Base-by-base conservation (phyloP, 2,329 filamentous ascomycete species). In the Leptographium flavum region DNA sequence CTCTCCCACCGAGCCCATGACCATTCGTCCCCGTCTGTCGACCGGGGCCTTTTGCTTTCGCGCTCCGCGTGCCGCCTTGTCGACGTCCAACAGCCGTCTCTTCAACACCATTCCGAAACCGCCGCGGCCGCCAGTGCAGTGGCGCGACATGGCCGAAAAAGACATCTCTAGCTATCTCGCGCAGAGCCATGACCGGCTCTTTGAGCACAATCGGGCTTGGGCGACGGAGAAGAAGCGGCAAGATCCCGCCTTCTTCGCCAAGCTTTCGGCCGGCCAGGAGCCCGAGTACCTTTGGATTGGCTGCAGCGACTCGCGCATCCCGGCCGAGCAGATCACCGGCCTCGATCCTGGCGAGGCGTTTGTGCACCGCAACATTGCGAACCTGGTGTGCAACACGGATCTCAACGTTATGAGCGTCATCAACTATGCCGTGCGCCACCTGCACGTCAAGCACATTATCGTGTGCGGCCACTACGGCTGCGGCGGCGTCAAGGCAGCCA, bases 291-390 rank as follows among this genome's bases (percentile, higher is more conserved):
- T 85, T 45, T 94, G 87, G 85, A 85, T 94, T 58, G 87, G 88
- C 41, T 95, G 87, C 71, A 82, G 82, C 63, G 87, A 94, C 69
- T 87, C 81, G 35, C 84, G 88, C 53, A 85, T 90, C 59, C 88
- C 88, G n/a, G 87, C 90, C 56, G 90, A 88, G 57, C 84, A 84
- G 58, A 79, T 95, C 60, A 79, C 87, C 39, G 81, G 83, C 53
- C 74, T 90, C 46, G 71, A 83, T 58, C 85, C 87, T n/a, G 87
- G 87, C 54, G 86, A 94, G 64, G 82, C 90, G 56, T 95, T 94
- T 63, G 82, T 93, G 54, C 87, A 94, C 71, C 84, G 88, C 64
- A 94, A 95, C 69, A 94, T 94, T 62, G 87, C 87, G 65, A 94
- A 94, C 69, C 73, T 93, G 52, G 73, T 94, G 47, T 78, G 79